Evolutionary conservation across 371 early-diverging fungal species (phyloP).

Genomic region (Apophysomyces ossiformis): DNA sequence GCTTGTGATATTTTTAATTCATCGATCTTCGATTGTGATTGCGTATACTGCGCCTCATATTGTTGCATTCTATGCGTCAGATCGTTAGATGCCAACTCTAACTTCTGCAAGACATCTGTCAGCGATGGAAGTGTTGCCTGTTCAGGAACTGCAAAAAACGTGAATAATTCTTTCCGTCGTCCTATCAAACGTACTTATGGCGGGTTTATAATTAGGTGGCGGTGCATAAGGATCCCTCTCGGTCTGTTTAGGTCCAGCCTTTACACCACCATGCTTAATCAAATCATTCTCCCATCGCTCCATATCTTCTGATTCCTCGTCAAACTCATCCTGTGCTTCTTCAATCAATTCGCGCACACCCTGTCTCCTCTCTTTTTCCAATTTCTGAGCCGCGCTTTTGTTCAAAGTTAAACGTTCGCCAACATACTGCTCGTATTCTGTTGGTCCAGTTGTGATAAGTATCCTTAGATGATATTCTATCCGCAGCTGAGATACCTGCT

Average conservation of each 20-base stretch:
- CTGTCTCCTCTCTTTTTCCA: constrained; percentile 46
- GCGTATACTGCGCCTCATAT: constrained; percentile 52
- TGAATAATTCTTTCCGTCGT: not conserved
- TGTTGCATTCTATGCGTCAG: constrained; percentile 42
- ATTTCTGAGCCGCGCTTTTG: constrained; percentile 40
- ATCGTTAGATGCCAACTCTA: constrained; percentile 39
- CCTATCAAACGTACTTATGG: constrained; percentile 32
- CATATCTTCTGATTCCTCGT: constrained; percentile 61
- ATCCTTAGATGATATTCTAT: not conserved
- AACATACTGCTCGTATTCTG: constrained; percentile 55
- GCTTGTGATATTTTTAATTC: constrained; percentile 32
- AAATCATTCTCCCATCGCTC: constrained; percentile 71
- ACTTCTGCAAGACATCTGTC: constrained; percentile 45
- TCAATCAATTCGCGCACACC: constrained; percentile 61
- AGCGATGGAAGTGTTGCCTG: constrained; percentile 53
- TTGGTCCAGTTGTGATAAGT: not conserved
- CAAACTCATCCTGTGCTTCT: constrained; percentile 57
- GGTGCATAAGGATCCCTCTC: constrained; percentile 26
- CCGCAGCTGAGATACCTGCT: constrained; percentile 26
- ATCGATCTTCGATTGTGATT: constrained; percentile 50
- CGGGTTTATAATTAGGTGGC: constrained; percentile 40
- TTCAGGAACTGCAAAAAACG: constrained; percentile 57
- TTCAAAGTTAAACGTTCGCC: constrained; percentile 47
- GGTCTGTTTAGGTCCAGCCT: constrained; percentile 26
- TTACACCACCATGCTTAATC: constrained; percentile 65